Evolutionary conservation across 179 eudicot genomes (phyloP).

Genomic region (Spinacia oleracea): DNA sequence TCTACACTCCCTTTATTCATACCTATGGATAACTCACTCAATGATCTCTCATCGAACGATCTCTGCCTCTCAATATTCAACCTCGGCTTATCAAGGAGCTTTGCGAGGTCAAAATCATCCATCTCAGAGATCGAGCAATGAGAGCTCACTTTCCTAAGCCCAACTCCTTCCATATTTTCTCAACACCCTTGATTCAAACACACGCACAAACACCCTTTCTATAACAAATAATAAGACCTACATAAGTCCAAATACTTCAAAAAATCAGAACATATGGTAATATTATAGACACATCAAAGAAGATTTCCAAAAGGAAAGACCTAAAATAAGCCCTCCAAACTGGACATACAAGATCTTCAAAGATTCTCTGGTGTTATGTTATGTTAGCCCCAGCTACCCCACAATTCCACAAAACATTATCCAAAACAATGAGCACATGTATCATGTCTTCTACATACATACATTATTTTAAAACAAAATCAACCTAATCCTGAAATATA

Average conservation of each 20-base stretch:
- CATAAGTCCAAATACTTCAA: constrained; percentile 5
- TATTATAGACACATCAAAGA: neutral
- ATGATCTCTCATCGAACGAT: constrained; percentile 93
- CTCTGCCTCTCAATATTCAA: constrained; percentile 84
- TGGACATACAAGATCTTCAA: constrained; percentile 29
- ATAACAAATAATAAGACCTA: constrained; percentile 16
- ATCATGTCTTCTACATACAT: neutral
- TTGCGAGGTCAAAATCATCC: constrained; percentile 81
- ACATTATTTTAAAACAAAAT: neutral
- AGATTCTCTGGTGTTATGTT: constrained; percentile 14
- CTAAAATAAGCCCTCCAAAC: constrained; percentile 25
- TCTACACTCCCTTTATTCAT: constrained; percentile 64
- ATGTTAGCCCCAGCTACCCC: neutral
- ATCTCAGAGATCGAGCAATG: constrained; percentile 77
- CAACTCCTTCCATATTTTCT: constrained; percentile 60
- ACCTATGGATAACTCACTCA: constrained; percentile 86
- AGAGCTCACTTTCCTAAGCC: constrained; percentile 79
- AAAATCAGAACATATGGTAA: neutral
- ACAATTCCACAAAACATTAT: neutral
- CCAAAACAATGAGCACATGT: constrained; percentile 28
- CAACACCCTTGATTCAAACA: constrained; percentile 27
- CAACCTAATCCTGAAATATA: constrained; percentile 20
- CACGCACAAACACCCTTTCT: constrained; percentile 3
- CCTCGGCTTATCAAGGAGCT: constrained; percentile 86
- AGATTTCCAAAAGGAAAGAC: constrained; percentile 11